Base-by-base conservation (phyloP, 192 early-diverging fungal genomes). In the Backusella westeae region DNA sequence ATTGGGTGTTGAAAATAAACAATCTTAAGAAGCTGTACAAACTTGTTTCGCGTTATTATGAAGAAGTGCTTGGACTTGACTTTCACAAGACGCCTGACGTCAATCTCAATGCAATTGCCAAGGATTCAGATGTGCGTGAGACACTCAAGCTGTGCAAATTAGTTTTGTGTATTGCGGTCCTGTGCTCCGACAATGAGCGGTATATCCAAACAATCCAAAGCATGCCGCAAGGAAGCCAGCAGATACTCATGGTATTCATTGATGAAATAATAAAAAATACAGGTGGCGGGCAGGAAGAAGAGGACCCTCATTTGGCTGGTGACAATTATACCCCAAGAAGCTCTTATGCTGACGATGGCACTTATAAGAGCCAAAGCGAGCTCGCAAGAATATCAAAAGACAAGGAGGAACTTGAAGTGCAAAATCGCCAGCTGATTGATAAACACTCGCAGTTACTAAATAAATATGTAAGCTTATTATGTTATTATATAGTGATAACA, bases 1-100 rank as follows among this genome's bases (percentile, higher is more conserved):
- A 97, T 87, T 99, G 98, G 98, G 95, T 99, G 2, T 80, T 96
- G 39, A 94, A 93, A 77, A 92, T 95, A 81, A 97, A 96, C 84
- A 94, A 94, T 71, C 89, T 98, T 17, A 97, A 97, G 80, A 94
- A 93, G 80, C 86, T 97, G 39, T 90, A 96, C 84, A 93, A 92
- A 70, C 89, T 98, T 9, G 78, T 98, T 39, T 90, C 89, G 2
- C 82, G 89, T 26, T 97, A 94, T 87, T 96, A 95, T 67, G 95
- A 96, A 36, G 95, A 98, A 46, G 90, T 95, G 1, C 85, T 96
- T n/a, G 89, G 90, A 44, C 89, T 93, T 53, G 85, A 85, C 21
- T 85, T 90, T 6, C 77, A 85, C 0, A 85, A 85, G 26, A 75
- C 95, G 15, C 90, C 87, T 23, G 84, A 86, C 21, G 90, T 93